A percentile compares a stretch with the other conserved stretches of the same genome.
These are phyloP conservation scores for Coniosporium tulheliwenetii DNA, from an alignment of 2,329 filamentous ascomycete genomes.

Conservation along the genomic window DNA sequence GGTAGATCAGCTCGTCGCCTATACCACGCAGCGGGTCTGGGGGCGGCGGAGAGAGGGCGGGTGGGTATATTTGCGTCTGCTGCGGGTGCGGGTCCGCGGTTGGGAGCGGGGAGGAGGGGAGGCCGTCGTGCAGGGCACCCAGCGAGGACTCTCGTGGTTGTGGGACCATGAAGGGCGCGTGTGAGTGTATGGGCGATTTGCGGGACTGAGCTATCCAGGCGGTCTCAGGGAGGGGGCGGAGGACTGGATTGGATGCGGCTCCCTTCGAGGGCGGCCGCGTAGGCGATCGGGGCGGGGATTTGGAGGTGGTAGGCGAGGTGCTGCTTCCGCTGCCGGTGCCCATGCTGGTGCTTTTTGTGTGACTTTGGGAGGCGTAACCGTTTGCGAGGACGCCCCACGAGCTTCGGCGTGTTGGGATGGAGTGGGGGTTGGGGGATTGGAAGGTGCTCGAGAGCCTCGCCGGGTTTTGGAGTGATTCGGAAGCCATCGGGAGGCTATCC, in stretches of 20 bases:
- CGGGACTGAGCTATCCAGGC: conserved; percentile 24
- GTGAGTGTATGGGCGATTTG: conserved; percentile 8
- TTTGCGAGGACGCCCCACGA: background rate
- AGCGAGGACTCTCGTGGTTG: background rate
- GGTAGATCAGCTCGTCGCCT: conserved; percentile 23
- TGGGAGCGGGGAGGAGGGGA: background rate
- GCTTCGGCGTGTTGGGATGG: background rate
- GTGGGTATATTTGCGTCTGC: conserved; percentile 9
- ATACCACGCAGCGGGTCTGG: conserved; percentile 12
- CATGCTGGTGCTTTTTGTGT: no score
- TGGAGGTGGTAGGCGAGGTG: background rate
- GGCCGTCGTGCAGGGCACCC: background rate
- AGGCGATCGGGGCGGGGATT: background rate
- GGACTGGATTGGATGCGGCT: no score
- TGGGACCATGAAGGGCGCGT: conserved; percentile 4
- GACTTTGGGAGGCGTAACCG: no score
- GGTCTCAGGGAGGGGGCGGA: conserved; percentile 14
- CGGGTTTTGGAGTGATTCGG: no score
- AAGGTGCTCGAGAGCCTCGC: background rate
- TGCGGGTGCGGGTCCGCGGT: background rate
- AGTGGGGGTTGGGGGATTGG: background rate
- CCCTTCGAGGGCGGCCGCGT: no score
- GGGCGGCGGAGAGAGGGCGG: conserved; percentile 14
- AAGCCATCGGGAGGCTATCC: no score
- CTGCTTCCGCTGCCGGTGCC: background rate